Conservation (phyloP, 1,284 basidiomycete genomes). For the Agroathelia rolfsii region DNA sequence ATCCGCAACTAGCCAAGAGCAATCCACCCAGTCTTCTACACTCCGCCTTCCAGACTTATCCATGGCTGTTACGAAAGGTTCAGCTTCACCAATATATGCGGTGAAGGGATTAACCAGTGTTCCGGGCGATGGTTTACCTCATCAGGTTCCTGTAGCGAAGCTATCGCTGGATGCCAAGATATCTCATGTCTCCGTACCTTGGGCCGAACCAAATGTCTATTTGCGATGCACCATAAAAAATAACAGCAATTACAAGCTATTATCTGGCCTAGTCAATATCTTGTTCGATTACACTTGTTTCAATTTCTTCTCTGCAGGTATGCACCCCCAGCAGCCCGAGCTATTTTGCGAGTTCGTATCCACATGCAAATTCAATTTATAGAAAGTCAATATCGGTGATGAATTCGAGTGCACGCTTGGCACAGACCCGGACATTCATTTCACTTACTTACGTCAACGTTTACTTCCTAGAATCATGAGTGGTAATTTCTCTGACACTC, state of each 20-base stretch:
- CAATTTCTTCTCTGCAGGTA: no score
- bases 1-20: no score
- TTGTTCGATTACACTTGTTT: constrained; percentile 41
- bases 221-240: constrained; percentile 42
- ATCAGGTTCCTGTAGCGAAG: constrained; percentile 42
- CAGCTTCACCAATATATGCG: no score
- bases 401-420: constrained; percentile 46
- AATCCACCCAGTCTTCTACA: no score
- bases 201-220: constrained; percentile 34
- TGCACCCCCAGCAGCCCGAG: no score
- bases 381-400: constrained; percentile 39
- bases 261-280: constrained; percentile 40
- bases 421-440: constrained; percentile 34
- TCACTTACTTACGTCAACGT: constrained; percentile 36
- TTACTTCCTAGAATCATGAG: constrained; percentile 23
- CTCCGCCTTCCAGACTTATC: no score
- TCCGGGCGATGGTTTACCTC: constrained; percentile 40
- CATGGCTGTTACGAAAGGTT: no score
- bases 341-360: no score
- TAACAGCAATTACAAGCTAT: constrained; percentile 38
- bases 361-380: no score
- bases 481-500: constrained; percentile 34
- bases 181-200: constrained; percentile 39
- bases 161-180: constrained; percentile 36
- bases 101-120: constrained; percentile 39